Conservation (phyloP, 305 asterid genomes). For the Coffea humblotiana region DNA sequence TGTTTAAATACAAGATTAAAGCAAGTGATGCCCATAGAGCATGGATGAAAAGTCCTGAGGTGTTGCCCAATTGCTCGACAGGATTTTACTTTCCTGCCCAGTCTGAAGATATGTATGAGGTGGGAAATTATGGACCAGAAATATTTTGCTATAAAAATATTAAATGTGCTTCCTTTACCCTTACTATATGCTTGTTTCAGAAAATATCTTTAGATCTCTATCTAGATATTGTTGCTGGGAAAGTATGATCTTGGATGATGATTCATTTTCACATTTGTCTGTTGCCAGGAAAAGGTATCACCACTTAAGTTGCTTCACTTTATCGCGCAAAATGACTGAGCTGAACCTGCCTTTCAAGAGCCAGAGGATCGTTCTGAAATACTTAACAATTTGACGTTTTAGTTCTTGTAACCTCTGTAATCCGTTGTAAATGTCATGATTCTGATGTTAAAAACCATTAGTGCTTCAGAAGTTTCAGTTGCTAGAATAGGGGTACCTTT, state of each 20-base stretch:
- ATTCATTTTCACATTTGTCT: slow-evolving; percentile 18
- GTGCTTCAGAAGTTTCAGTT: slow-evolving; percentile 8
- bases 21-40: slow-evolving; percentile 71
- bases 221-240: background rate
- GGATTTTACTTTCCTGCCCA: slow-evolving; percentile 63
- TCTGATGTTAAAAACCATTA: background rate
- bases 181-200: background rate
- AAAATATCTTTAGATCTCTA: background rate
- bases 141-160: background rate
- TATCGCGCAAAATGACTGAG: slow-evolving; percentile 51
- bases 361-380: slow-evolving; percentile 15
- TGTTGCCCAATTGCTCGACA: slow-evolving; percentile 65
- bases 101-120: slow-evolving; percentile 50
- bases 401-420: slow-evolving; percentile 9
- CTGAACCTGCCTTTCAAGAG: slow-evolving; percentile 20
- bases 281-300: slow-evolving; percentile 52
- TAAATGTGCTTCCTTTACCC: background rate
- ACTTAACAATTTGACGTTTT: slow-evolving; percentile 8
- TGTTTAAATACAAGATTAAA: slow-evolving; percentile 71
- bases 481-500: background rate
- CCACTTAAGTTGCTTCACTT: slow-evolving; percentile 61
- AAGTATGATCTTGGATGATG: slow-evolving; percentile 11
- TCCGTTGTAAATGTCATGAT: slow-evolving; percentile 6
- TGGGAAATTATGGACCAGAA: slow-evolving; percentile 18
- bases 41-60: slow-evolving; percentile 85